Conservation (phyloP, 2,329 filamentous ascomycete genomes). For the Curvularia eragrostidis region DNA sequence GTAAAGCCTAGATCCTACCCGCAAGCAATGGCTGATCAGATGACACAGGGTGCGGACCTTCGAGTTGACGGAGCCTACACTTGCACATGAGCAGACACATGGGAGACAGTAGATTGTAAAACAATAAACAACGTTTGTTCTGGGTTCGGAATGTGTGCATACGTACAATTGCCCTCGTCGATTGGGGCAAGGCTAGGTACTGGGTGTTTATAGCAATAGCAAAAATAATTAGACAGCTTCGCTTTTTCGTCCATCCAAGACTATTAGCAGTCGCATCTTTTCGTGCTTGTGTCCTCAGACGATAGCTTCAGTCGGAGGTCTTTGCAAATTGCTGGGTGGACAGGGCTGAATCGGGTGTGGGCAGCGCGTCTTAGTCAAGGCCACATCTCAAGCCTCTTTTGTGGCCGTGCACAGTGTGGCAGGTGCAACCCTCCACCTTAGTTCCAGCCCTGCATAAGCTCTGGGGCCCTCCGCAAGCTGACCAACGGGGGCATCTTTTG, state of each 20-base stretch:
- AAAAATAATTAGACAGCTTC: neutral
- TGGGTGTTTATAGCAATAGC: neutral
- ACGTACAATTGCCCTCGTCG: neutral
- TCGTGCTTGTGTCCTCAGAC: neutral
- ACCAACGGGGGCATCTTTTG: conserved; percentile 19
- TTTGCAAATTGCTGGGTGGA: neutral
- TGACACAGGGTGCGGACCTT: conserved; percentile 68
- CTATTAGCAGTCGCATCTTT: neutral
- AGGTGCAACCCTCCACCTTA: conserved; percentile 16
- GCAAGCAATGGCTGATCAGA: conserved; percentile 34
- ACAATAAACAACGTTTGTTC: neutral
- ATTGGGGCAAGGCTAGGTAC: neutral
- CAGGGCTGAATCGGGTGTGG: neutral
- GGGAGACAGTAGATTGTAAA: neutral
- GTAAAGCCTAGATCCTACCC: neutral
- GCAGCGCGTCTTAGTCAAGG: conserved; percentile 15
- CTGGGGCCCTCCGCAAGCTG: conserved; percentile 19
- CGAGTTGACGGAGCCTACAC: conserved; percentile 90
- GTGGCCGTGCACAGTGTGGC: conserved; percentile 21
- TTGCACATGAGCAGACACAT: conserved; percentile 61
- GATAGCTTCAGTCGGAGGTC: no score
- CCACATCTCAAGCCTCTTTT: conserved; percentile 15
- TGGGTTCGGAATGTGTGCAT: neutral
- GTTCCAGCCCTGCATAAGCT: conserved; percentile 22
- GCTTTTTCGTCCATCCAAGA: neutral